Base-by-base conservation (phyloP, 176 grass and related monocot genomes). In the Eleusine indica region DNA sequence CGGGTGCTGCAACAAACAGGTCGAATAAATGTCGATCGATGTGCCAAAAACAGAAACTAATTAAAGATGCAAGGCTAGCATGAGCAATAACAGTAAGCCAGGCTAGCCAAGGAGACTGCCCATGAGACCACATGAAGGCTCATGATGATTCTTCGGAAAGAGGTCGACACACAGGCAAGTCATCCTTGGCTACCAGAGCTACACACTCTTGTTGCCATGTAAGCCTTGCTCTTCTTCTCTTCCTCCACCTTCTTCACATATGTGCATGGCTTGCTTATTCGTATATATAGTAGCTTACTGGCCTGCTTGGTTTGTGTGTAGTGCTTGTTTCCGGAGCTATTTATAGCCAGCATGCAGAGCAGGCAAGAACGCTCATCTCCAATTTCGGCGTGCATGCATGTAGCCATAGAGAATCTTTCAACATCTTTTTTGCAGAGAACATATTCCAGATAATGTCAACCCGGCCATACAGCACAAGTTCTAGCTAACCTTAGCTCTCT, bases 91-190 rank as follows among this genome's bases (percentile, higher is more conserved):
- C 75, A 79, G 86, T 10, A 46, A 73, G 25, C 29, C 80, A 83
- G 87, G n/a, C 68, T 83, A 79, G 86, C 86, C 86, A 83, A 88
- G 80, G 74, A 79, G 80, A 88, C 86, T 88, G 80, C 86, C 86
- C 6, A 38, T 85, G 76, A 80, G 62, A 75, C 19, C 57, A 47
- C 51, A 74, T 41, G 6, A 57, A 81, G 61, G 70, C 49, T 69
- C 44, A 30, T 65, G 80, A 71, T 43, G 51, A 58, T 43, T 77
- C 78, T 81, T 70, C 5, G 5, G 29, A 39, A 1, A 71, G 58
- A 53, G 40, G 18, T 7, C 5, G 40, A 87, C 85, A 79, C 49
- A 57, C 68, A 84, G 68, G 81, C 87, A 89, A 89, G 75, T 89
- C 87, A 84, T 89, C 82, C 82, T 81, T 89, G 82, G 82, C 82